Evolutionary conservation across 106 monocot species (phyloP), one percentile per base, ranked within the genome.

Genomic region (Dendrobium officinale): DNA sequence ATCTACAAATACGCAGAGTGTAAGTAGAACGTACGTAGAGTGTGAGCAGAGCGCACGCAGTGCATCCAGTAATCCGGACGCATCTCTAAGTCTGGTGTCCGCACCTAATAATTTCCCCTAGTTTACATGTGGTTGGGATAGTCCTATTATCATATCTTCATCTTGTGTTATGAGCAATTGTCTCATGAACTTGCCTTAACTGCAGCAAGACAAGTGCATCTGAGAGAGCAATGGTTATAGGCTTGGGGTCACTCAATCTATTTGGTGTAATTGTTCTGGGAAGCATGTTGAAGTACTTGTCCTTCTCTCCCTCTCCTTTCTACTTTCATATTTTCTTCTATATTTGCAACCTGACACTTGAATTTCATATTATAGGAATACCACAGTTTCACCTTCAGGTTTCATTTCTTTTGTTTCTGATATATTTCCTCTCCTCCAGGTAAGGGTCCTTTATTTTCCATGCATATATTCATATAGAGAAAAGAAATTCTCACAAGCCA

Each of bases 391-490:
- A 78, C 88, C 91, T 5, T 80, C 79, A 76, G 93, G 95, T 66
- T 85, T 99, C 4, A 82, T 99, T 68, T 99, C 99, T 49, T 91
- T 99, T 87, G 99, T 93, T 77, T 51, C 90, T 33, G 93, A 93
- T 29, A 82, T 99, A 75, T 91, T 93, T 85, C 99, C 99, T 79
- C 76, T 93, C 79, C 95, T 99, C 26, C 99, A 95, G 99, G 99
- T 95, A 76, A 72, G 43, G 10, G 42, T 27, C 55, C 33, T 37
- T 4, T 59, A 2, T 59, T 58, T 49, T 47, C 37, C 37, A 37
- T 37, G 37, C 37, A 37, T 37, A 37, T 37, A 37, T 37, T 37
- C 37, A 37, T 37, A 3, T 6, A 45, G 9, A 45, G 6, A 45
- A 6, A 45, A 7, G 45, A 37, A 37, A 37, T 37, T 37, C 37